These are phyloP conservation scores for Agrostemma githago DNA, from an alignment of 148 eudicot genomes.

Conservation along the genomic window DNA sequence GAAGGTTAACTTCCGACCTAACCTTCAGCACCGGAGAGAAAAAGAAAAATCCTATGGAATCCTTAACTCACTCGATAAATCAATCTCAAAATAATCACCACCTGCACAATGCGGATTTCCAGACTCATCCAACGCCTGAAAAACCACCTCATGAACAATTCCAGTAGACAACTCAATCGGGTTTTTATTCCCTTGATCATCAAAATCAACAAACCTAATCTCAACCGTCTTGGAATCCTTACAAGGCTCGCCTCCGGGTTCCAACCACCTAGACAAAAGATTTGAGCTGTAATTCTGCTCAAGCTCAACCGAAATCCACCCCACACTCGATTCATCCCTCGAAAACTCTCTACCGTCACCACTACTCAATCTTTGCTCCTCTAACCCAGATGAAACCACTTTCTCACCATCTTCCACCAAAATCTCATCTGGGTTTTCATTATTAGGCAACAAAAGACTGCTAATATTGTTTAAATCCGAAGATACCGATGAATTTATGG, in stretches of 20 bases:
- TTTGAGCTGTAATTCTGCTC: slow-evolving; percentile 49
- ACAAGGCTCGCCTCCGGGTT: slow-evolving; percentile 63
- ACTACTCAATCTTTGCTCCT: neutral
- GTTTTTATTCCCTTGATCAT: slow-evolving; percentile 18
- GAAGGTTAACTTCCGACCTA: neutral
- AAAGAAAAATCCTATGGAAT: slow-evolving; percentile 17
- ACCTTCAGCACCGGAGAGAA: neutral
- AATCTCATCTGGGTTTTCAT: slow-evolving; percentile 22
- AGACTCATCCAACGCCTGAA: slow-evolving; percentile 71
- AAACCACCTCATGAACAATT: slow-evolving; percentile 56
- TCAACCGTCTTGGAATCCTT: slow-evolving; percentile 55
- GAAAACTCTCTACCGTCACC: neutral
- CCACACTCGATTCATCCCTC: slow-evolving; percentile 14
- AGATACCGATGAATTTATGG: slow-evolving; percentile 8
- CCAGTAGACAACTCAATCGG: slow-evolving; percentile 46
- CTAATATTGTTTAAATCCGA: slow-evolving; percentile 12
- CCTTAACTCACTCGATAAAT: slow-evolving; percentile 69
- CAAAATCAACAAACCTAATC: slow-evolving; percentile 48
- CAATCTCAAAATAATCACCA: slow-evolving; percentile 86
- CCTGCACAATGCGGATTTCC: slow-evolving; percentile 63
- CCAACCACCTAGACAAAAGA: slow-evolving; percentile 49
- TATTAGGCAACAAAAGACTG: slow-evolving; percentile 18
- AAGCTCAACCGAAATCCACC: slow-evolving; percentile 40
- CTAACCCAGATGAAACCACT: slow-evolving; percentile 21
- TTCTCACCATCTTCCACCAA: slow-evolving; percentile 5